A percentile compares a stretch with the other conserved stretches of the same genome.
phyloP scores from a whole-genome alignment of 495 filamentous ascomycete genomes.

The Extremus antarcticus region DNA sequence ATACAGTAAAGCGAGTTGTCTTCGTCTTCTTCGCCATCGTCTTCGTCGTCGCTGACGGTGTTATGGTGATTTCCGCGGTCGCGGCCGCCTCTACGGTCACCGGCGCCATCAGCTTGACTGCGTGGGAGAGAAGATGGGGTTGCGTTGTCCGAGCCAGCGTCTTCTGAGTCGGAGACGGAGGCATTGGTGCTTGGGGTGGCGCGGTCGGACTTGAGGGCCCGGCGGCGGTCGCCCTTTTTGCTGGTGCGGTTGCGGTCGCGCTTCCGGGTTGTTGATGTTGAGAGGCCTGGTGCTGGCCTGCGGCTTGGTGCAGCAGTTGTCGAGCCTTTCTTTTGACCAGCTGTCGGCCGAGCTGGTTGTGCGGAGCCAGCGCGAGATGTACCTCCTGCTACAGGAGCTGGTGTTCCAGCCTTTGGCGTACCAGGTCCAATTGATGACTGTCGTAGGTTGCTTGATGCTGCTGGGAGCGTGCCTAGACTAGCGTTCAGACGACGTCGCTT shows the following conservation, averaged over 20 bases:
- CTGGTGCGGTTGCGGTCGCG: constrained; percentile 31
- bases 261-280: constrained; percentile 48
- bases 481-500: constrained; percentile 63
- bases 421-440: constrained; percentile 76
- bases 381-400: constrained; percentile 59
- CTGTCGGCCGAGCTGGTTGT: constrained; percentile 45
- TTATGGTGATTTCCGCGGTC: constrained; percentile 5
- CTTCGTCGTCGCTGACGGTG: constrained; percentile 41
- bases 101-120: constrained; percentile 12
- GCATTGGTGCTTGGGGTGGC: constrained; percentile 15
- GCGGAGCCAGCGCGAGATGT: constrained; percentile 57
- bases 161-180: constrained; percentile 12
- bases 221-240: constrained; percentile 14
- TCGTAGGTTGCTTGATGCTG: constrained; percentile 61
- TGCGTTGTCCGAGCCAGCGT: constrained; percentile 11
- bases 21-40: constrained; percentile 72
- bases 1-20: constrained; percentile 87
- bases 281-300: neutral
- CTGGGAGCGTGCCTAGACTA: constrained; percentile 52
- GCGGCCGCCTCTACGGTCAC: neutral
- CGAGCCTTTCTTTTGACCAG: constrained; percentile 5
- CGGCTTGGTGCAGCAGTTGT: neutral
- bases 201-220: constrained; percentile 12
- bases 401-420: constrained; percentile 71
- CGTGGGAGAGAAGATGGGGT: constrained; percentile 13